phyloP scores from a whole-genome alignment of 192 early-diverging fungal species.

The Dimargaris cristalligena region DNA sequence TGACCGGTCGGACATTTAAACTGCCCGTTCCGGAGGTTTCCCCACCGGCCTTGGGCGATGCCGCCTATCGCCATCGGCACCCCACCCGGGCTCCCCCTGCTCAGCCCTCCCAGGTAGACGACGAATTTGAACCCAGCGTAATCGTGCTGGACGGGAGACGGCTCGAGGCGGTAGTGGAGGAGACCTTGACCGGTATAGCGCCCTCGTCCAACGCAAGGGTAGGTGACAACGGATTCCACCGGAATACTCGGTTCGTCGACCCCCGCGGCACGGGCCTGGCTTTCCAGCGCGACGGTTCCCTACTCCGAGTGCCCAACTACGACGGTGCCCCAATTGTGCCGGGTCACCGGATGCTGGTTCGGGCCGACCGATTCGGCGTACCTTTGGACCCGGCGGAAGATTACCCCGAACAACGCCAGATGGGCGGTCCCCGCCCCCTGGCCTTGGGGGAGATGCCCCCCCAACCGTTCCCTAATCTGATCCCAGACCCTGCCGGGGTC shows the following conservation, averaged over 20 bases:
- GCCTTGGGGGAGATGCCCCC: slow-evolving; percentile 14
- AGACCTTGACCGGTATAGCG: slow-evolving; percentile 4
- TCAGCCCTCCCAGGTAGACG: slow-evolving; percentile 11
- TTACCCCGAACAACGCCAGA: slow-evolving; percentile 20
- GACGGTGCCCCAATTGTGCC: slow-evolving; percentile 73
- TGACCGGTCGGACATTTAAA: slow-evolving; percentile 27
- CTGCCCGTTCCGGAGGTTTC: slow-evolving; percentile 29
- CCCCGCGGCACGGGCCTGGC: slow-evolving; percentile 24
- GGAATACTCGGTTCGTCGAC: slow-evolving; percentile 14
- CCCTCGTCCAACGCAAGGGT: no score
- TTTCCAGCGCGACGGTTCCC: slow-evolving; percentile 44
- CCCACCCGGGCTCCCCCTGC: no score
- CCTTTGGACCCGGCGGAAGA: slow-evolving; percentile 36
- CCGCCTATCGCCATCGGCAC: slow-evolving; percentile 13
- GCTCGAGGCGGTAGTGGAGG: neutral
- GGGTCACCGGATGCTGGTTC: slow-evolving; percentile 64
- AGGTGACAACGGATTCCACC: no score
- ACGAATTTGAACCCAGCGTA: slow-evolving; percentile 16
- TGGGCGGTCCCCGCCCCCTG: slow-evolving; percentile 34
- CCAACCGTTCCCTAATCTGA: no score
- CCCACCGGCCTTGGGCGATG: slow-evolving; percentile 28
- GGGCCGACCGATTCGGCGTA: slow-evolving; percentile 36
- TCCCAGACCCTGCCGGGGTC: no score
- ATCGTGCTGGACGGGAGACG: slow-evolving; percentile 15
- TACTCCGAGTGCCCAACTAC: slow-evolving; percentile 66